These are phyloP conservation scores for Didymella keratinophila DNA, from an alignment of 2,329 filamentous ascomycete genomes.

Conservation along the genomic window DNA sequence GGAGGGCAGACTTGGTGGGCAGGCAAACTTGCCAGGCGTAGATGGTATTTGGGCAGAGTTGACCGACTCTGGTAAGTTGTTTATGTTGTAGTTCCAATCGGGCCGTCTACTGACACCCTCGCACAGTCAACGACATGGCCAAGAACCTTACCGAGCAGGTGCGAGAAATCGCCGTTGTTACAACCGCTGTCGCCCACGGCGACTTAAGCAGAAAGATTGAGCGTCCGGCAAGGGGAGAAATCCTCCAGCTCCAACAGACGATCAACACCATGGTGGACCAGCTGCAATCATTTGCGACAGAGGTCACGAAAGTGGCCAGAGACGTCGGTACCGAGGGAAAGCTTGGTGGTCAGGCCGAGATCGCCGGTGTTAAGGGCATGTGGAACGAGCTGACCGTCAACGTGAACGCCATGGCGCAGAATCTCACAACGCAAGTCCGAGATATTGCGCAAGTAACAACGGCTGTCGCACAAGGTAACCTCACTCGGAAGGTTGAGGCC, in stretches of 20 bases:
- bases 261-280: conserved; percentile 74
- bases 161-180: conserved; percentile 95
- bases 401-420: conserved; percentile 63
- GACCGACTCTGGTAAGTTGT: conserved; percentile 65
- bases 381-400: conserved; percentile 68
- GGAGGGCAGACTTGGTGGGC: conserved; percentile 90
- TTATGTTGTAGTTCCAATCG: conserved; percentile 25
- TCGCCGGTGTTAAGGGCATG: conserved; percentile 71
- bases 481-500: conserved; percentile 61
- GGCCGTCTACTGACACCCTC: conserved; percentile 39
- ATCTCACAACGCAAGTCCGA: conserved; percentile 61
- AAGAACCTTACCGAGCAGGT: conserved; percentile 98
- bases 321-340: conserved; percentile 71
- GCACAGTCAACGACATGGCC: conserved; percentile 91
- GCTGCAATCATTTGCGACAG: conserved; percentile 70
- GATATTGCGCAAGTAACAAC: conserved; percentile 63
- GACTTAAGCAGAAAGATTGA: conserved; percentile 96
- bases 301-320: conserved; percentile 70
- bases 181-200: conserved; percentile 91
- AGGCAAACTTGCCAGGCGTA: conserved; percentile 91
- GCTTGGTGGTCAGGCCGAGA: conserved; percentile 69
- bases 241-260: conserved; percentile 92
- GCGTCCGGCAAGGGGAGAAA: conserved; percentile 92
- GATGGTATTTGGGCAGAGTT: conserved; percentile 98
- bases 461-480: conserved; percentile 60